phyloP scores from a whole-genome alignment of 2,329 filamentous ascomycete species.

The Leptographium radiaticola region DNA sequence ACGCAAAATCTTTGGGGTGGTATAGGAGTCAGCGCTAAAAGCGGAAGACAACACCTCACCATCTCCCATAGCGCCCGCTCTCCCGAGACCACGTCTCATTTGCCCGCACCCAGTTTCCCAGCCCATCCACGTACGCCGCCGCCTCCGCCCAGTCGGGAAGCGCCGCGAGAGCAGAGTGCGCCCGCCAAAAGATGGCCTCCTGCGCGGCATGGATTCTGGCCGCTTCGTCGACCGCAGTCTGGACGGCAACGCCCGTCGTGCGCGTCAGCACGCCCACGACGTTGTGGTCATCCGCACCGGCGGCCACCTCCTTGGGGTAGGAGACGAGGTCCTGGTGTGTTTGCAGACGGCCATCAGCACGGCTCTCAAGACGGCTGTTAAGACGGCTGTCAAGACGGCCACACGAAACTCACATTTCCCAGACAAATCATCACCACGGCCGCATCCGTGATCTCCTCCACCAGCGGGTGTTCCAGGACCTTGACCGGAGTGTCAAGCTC shows the following conservation, averaged over 20 bases:
- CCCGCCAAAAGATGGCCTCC: not conserved
- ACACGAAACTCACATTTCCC: slow-evolving; percentile 16
- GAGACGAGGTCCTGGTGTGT: slow-evolving; percentile 15
- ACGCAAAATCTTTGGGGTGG: too few species aligned
- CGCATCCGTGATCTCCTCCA: slow-evolving; percentile 12
- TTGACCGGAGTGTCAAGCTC: slow-evolving; percentile 14
- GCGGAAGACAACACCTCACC: too few species aligned
- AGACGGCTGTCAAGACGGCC: too few species aligned
- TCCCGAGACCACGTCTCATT: slow-evolving; percentile 15
- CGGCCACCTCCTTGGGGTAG: slow-evolving; percentile 17
- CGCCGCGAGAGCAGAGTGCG: slow-evolving; percentile 5
- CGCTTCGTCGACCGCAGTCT: slow-evolving; percentile 10
- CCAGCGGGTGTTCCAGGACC: slow-evolving; percentile 10
- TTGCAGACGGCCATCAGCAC: not conserved
- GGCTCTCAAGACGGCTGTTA: too few species aligned
- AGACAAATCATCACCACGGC: slow-evolving; percentile 15
- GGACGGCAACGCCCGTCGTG: slow-evolving; percentile 2
- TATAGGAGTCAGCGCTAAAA: too few species aligned
- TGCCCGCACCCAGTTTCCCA: slow-evolving; percentile 14
- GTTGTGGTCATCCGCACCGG: slow-evolving; percentile 18
- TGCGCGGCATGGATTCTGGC: slow-evolving; percentile 4
- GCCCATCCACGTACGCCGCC: slow-evolving; percentile 9
- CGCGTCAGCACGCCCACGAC: slow-evolving; percentile 17
- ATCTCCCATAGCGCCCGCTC: slow-evolving; percentile 12
- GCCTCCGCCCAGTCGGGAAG: slow-evolving; percentile 8